A percentile compares a stretch with the other conserved stretches of the same genome.
phyloP scores from a whole-genome alignment of 1,284 basidiomycete genomes.

The Cutaneotrichosporon dermatis region DNA sequence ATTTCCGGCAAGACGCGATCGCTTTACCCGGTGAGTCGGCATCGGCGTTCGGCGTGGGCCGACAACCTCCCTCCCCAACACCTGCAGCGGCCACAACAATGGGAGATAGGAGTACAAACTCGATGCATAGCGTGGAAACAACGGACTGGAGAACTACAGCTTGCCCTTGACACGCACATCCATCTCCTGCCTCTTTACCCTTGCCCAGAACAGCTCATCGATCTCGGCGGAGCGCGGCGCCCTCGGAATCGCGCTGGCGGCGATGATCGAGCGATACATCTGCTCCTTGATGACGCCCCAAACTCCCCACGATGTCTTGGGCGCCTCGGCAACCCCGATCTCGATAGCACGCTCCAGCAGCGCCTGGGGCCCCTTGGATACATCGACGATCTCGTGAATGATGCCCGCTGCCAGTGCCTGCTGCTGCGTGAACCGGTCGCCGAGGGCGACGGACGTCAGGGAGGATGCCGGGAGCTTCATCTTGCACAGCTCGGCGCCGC shows the following conservation, averaged over 20 bases:
- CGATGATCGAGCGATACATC: not conserved
- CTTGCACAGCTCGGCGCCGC: slow-evolving; percentile 63
- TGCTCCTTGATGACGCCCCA: slow-evolving; percentile 3
- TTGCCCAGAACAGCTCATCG: not conserved
- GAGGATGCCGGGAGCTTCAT: slow-evolving; percentile 54
- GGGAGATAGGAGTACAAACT: too few species aligned
- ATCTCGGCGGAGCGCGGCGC: not conserved
- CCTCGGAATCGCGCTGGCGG: not conserved
- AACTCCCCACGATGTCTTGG: slow-evolving; percentile 13
- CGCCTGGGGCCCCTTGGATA: slow-evolving; percentile 18
- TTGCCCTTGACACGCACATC: not conserved
- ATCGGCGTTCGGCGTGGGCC: too few species aligned
- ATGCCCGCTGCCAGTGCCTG: slow-evolving; percentile 67
- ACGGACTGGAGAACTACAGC: too few species aligned
- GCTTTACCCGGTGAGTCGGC: too few species aligned
- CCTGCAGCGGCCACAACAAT: too few species aligned
- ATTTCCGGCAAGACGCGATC: too few species aligned
- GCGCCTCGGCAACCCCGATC: slow-evolving; percentile 34
- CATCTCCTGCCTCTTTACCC: not conserved
- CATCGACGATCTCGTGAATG: slow-evolving; percentile 65
- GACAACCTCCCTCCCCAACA: too few species aligned
- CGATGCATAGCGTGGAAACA: too few species aligned
- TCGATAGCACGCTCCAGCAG: slow-evolving; percentile 54
- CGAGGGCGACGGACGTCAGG: slow-evolving; percentile 71
- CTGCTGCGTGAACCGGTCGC: slow-evolving; percentile 69